Base-by-base conservation (phyloP, 2,329 filamentous ascomycete species). In the Ophiocordyceps australis region DNA sequence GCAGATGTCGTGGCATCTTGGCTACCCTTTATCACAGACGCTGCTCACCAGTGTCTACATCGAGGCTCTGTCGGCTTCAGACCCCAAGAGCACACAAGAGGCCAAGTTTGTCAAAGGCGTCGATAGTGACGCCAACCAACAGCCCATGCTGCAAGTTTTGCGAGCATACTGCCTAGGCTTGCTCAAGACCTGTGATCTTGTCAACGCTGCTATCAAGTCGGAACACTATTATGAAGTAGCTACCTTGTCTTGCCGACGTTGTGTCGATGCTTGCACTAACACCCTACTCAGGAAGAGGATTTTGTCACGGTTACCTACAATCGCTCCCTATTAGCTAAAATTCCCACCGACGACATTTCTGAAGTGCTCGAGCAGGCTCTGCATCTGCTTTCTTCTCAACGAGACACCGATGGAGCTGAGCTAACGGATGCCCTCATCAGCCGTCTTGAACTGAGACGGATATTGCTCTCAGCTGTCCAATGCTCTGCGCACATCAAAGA, bases 11-110 rank as follows among this genome's bases (percentile, higher is more conserved):
- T 98, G 91, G 85, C 83, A 95, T 46, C 71, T 81, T 38, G 89
- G 91, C n/a, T 85, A 93, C 42, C 83, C 89, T 2, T 65, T 98
- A 7, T 91, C 86, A 2, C 89, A 95, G 47, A 95, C 89, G 0
- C 56, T 98, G 2, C 83, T 95, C 45, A 94, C 85, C 5, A 93
- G 82, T 27, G 62, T 92, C 18, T 89, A 98, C 46, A 68, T 95
- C 29, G 85, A 94, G 39, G 72, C 71, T 25, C 59, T 98, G 11
- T 55, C 93, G 31, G 77, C 73, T 53, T 74, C 79, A 1, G 60
- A 65, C 17, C 74, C 79, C 5, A 55, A 52, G 19, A 64, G 49
- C 5, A 53, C 91, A 15, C 54, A 72, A 4, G 63, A 81, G 19
- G 74, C 74, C 9, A 59, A 67, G 28, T 83, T 83, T 37, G 45